Conservation (phyloP, 257 asterid species). For the Penstemon barbatus region DNA sequence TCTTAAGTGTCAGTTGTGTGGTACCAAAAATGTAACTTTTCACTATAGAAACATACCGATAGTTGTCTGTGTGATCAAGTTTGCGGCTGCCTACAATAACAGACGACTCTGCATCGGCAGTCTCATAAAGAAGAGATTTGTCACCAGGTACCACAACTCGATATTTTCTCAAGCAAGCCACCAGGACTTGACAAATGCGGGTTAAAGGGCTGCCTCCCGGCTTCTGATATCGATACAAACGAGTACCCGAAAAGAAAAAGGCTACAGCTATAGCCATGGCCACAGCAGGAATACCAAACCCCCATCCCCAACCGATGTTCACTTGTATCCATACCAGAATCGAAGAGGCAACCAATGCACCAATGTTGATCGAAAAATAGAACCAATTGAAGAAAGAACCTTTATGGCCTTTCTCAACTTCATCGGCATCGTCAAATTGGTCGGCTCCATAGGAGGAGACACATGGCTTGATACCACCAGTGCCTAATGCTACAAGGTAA, state of each 20-base stretch:
- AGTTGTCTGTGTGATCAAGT: slow-evolving; percentile 50
- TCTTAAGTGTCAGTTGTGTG: no score
- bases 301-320: slow-evolving; percentile 74
- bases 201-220: slow-evolving; percentile 82
- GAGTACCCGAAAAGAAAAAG: slow-evolving; percentile 65
- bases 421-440: slow-evolving; percentile 70
- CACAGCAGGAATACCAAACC: slow-evolving; percentile 64
- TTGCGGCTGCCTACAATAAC: slow-evolving; percentile 60
- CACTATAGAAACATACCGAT: slow-evolving; percentile 32
- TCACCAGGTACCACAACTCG: slow-evolving; percentile 47
- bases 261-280: slow-evolving; percentile 60
- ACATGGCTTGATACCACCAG: slow-evolving; percentile 77
- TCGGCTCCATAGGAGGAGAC: slow-evolving; percentile 83
- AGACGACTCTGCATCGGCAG: slow-evolving; percentile 50
- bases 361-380: slow-evolving; percentile 62
- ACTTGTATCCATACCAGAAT: slow-evolving; percentile 61
- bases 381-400: slow-evolving; percentile 70
- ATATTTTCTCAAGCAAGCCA: slow-evolving; percentile 57
- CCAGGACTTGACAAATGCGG: slow-evolving; percentile 60
- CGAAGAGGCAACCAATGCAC: slow-evolving; percentile 60
- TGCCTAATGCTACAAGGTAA: slow-evolving; percentile 63
- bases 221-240: slow-evolving; percentile 58
- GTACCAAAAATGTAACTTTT: no score
- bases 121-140: slow-evolving; percentile 47
- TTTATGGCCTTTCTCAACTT: slow-evolving; percentile 55